phyloP scores from a whole-genome alignment of 306 rosid genomes.

The Adenanthera pavonina region DNA sequence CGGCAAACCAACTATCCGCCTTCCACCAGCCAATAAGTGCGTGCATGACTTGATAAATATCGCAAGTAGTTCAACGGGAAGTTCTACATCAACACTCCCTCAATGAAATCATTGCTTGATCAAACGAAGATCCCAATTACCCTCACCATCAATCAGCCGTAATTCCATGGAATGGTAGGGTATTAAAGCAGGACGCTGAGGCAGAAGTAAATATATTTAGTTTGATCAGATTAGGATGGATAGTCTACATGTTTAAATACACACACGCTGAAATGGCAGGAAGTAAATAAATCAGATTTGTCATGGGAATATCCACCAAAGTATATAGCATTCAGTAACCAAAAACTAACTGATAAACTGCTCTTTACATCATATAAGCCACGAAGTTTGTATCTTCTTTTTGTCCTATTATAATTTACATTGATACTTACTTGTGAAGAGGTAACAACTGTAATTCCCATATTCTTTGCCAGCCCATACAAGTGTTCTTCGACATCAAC shows the following conservation, averaged over 20 bases:
- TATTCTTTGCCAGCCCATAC: conserved; percentile 79
- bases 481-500: conserved; percentile 97
- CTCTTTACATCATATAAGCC: conserved; percentile 7
- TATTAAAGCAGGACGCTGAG: conserved; percentile 95
- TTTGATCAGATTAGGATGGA: conserved; percentile 12
- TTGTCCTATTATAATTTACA: neutral
- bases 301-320: conserved; percentile 2
- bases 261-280: too few relatives aligned
- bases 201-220: conserved; percentile 36
- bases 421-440: conserved; percentile 85
- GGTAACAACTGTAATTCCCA: conserved; percentile 90
- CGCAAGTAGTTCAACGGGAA: conserved; percentile 14
- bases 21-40: conserved; percentile 33
- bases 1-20: conserved; percentile 34
- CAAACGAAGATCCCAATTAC: conserved; percentile 90
- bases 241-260: neutral
- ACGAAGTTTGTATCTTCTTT: neutral
- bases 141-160: conserved; percentile 96
- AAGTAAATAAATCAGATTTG: too few relatives aligned
- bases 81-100: conserved; percentile 34
- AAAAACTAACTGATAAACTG: conserved; percentile 26
- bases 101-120: conserved; percentile 62
- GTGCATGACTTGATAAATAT: conserved; percentile 25
- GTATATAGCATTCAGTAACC: conserved; percentile 1
- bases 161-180: conserved; percentile 85